These are phyloP conservation scores for Parasitella parasitica DNA, from an alignment of 371 early-diverging fungal species.

Conservation along the genomic window DNA sequence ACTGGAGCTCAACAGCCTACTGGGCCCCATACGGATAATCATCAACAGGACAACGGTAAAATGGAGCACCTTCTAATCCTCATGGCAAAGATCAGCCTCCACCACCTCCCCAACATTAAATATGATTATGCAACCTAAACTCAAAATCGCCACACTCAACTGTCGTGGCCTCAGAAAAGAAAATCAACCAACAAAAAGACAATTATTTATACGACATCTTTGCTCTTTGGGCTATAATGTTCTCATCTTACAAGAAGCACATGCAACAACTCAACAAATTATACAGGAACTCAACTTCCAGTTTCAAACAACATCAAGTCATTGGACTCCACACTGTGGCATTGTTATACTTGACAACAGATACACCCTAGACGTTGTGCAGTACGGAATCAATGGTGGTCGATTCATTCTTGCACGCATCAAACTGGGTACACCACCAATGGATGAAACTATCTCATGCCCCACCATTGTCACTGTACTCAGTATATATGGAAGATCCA, in stretches of 20 bases:
- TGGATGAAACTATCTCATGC: background rate
- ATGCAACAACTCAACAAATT: background rate
- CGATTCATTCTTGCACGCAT: background rate
- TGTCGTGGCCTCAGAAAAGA: background rate
- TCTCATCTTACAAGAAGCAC: slow-evolving; percentile 7
- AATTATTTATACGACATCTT: slow-evolving; percentile 5
- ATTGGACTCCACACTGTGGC: background rate
- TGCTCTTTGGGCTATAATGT: background rate
- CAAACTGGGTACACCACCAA: background rate
- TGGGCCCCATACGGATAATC: no score
- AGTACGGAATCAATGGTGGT: background rate
- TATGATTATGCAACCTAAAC: background rate
- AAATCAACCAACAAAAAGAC: background rate
- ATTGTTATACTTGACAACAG: background rate
- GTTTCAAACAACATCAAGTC: background rate
- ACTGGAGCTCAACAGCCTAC: no score
- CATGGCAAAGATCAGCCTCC: no score
- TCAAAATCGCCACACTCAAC: background rate
- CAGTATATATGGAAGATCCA: background rate
- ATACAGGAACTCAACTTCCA: background rate
- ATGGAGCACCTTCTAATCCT: no score
- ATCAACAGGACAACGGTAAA: no score
- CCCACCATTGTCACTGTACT: background rate
- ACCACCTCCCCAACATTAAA: background rate
- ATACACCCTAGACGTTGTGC: background rate